phyloP scores from a whole-genome alignment of 1,284 basidiomycete genomes.

The Ceratobasidium theobromae region DNA sequence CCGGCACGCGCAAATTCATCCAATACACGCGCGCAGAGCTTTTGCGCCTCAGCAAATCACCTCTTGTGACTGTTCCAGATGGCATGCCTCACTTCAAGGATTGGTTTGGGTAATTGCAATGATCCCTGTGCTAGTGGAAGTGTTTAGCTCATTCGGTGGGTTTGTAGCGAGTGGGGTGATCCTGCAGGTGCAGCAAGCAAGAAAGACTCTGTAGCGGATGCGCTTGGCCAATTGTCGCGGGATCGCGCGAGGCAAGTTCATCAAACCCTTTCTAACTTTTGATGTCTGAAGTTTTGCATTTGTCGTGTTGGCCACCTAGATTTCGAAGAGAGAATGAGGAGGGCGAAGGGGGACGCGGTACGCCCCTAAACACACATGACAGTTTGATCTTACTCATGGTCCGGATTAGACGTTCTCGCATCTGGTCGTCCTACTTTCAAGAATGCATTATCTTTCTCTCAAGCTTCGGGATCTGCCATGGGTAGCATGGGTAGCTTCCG shows the following conservation, averaged over 20 bases:
- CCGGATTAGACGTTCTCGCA: slow-evolving; percentile 24
- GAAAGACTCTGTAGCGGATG: slow-evolving; percentile 58
- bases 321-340: slow-evolving; percentile 18
- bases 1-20: slow-evolving; percentile 42
- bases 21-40: slow-evolving; percentile 69
- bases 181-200: slow-evolving; percentile 58
- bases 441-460: slow-evolving; percentile 57
- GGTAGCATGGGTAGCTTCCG: slow-evolving; percentile 77
- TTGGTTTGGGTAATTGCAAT: slow-evolving; percentile 78
- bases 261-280: background rate
- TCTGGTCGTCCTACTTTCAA: slow-evolving; percentile 67
- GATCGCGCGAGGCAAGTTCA: slow-evolving; percentile 19
- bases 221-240: slow-evolving; percentile 44
- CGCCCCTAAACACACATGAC: background rate
- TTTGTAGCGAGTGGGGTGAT: slow-evolving; percentile 29
- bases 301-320: slow-evolving; percentile 3
- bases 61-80: slow-evolving; percentile 67
- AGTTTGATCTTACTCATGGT: slow-evolving; percentile 1
- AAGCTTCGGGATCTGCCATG: slow-evolving; percentile 63
- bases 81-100: slow-evolving; percentile 79
- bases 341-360: slow-evolving; percentile 25
- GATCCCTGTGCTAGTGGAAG: slow-evolving; percentile 42
- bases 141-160: slow-evolving; percentile 55
- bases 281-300: slow-evolving; percentile 10
- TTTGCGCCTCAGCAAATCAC: slow-evolving; percentile 69